Evolutionary conservation across 2,329 filamentous ascomycete genomes (phyloP), one percentile per base, ranked within the genome.

Genomic region (Cercospora brassicicola): DNA sequence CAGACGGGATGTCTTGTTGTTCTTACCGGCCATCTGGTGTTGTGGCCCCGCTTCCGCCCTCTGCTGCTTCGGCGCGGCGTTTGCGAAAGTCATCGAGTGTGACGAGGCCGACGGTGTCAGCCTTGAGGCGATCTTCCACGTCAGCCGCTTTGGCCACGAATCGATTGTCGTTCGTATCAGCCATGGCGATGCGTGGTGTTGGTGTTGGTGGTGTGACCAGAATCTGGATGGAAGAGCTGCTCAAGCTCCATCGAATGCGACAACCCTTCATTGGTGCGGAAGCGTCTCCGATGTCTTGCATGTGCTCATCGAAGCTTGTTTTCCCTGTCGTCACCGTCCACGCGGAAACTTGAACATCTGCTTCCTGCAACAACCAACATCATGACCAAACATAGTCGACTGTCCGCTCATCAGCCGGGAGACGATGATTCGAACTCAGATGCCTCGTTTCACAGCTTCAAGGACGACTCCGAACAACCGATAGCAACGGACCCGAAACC

Each of bases 11-110:
- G 63, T 15, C 10, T 2, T 61, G 48, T 42, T 5, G 67, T 65
- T 80, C 85, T 84, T 84, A 91, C 88, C 87, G 84, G 79, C 89
- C 87, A 55, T 82, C 80, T 45, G 86, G 85, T 45, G 86, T 88
- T 51, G 80, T 82, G 33, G 82, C 81, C 64, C 86, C 83, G 63
- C 90, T 76, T 89, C 88, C 11, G 42, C 62, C 69, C 62, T 74
- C 73, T 76, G 95, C 92, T n/a, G 94, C 92, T 80, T 97, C 93
- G 74, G 93, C 94, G 80, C 94, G 92, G 68, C 95, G 90, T 82
- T 99, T 98, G 80, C 94, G 93, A 80, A 96, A 98, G 78, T 98
- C 95, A 72, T 92, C 93, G 53, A 97, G 89, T 67, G 92, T 88
- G 63, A 98, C 94, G 2, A 99, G 89, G 48, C 95, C 95, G 72